Percentiles rank a stretch among this genome's conserved stretches.
These are phyloP conservation scores for Diaporthe vaccinii DNA, from an alignment of 2,329 filamentous ascomycete genomes.

Conservation along the genomic window DNA sequence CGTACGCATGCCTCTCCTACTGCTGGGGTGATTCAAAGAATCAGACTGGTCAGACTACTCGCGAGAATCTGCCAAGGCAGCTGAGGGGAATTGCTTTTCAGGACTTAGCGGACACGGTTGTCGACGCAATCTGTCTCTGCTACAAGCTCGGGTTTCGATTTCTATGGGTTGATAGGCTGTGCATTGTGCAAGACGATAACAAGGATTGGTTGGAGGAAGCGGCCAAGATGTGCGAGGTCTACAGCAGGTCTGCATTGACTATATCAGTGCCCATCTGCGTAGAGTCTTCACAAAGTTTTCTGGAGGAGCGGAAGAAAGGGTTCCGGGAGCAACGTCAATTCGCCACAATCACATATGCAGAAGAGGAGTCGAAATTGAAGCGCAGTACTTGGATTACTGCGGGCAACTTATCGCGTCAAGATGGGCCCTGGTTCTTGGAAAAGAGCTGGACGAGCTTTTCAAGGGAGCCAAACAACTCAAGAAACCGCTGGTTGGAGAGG, in stretches of 20 bases:
- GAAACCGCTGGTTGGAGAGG: background rate
- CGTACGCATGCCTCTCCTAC: conserved; percentile 6
- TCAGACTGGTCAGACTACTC: background rate
- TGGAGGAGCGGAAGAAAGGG: rapidly evolving
- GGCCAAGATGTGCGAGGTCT: conserved; percentile 47
- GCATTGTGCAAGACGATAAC: conserved; percentile 47
- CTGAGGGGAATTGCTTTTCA: background rate
- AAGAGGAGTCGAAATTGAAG: background rate
- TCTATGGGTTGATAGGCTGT: conserved; percentile 49
- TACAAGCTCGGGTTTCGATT: conserved; percentile 27
- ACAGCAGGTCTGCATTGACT: conserved; percentile 44
- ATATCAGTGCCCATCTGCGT: conserved; percentile 21
- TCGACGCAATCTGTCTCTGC: conserved; percentile 15
- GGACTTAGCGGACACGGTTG: background rate
- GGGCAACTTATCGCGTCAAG: too few relatives aligned
- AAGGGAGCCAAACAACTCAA: too few relatives aligned
- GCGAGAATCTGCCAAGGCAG: rapidly evolving
- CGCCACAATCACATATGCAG: background rate
- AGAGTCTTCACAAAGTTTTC: background rate
- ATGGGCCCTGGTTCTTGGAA: background rate
- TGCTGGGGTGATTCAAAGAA: background rate
- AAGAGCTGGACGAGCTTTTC: too few relatives aligned
- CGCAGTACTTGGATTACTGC: too few relatives aligned
- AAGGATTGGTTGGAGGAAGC: conserved; percentile 39
- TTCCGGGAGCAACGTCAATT: rapidly evolving